A percentile compares a stretch with the other conserved stretches of the same genome.
Conservation (phyloP, 2,329 filamentous ascomycete species). For the Chrysoporthe puriensis region DNA sequence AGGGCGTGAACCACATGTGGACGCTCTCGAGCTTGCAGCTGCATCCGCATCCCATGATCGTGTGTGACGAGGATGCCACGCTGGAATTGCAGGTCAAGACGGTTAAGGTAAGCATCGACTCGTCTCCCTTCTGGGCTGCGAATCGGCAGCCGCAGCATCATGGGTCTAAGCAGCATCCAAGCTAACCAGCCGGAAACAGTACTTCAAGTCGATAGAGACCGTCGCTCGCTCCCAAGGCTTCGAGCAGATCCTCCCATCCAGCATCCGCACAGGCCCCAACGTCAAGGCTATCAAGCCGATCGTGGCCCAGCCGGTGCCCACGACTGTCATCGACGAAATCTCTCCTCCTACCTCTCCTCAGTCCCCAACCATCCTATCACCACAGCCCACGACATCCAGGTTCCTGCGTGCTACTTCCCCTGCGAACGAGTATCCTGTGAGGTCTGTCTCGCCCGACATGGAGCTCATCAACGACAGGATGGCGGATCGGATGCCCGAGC, state of each 20-base stretch:
- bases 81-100: conserved; percentile 68
- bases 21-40: conserved; percentile 74
- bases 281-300: conserved; percentile 28
- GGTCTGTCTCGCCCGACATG: conserved; percentile 59
- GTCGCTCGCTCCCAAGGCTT: conserved; percentile 52
- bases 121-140: not conserved
- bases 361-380: conserved; percentile 51
- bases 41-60: conserved; percentile 73
- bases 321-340: conserved; percentile 46
- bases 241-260: conserved; percentile 53
- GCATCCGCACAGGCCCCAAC: conserved; percentile 54
- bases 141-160: too few relatives aligned
- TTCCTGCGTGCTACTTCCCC: conserved; percentile 56
- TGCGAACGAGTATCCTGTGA: conserved; percentile 57
- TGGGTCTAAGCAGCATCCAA: not conserved
- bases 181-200: conserved; percentile 38
- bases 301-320: conserved; percentile 30
- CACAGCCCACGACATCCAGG: conserved; percentile 59
- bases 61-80: conserved; percentile 74
- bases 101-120: conserved; percentile 48
- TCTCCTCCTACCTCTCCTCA: conserved; percentile 21
- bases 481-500: conserved; percentile 59
- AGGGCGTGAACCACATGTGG: conserved; percentile 80
- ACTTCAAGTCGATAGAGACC: conserved; percentile 65
- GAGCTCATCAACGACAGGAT: conserved; percentile 67